Evolutionary conservation across 306 rosid species (phyloP).

Genomic region (Coriaria nepalensis): DNA sequence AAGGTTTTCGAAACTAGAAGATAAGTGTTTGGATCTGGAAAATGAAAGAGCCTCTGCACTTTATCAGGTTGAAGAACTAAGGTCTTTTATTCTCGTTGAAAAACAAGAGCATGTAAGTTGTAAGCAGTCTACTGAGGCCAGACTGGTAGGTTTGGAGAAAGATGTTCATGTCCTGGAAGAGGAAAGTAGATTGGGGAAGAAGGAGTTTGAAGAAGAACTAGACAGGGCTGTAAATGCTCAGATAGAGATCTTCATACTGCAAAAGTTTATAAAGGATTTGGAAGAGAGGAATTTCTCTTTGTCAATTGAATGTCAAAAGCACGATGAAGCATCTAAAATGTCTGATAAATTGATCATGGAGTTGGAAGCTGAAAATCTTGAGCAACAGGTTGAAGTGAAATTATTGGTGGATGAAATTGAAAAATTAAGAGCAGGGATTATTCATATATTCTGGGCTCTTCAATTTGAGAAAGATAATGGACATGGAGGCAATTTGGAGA

Average conservation of each 20-base stretch:
- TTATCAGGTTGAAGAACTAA: conserved; percentile 55
- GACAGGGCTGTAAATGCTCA: conserved; percentile 85
- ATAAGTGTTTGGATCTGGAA: conserved; percentile 46
- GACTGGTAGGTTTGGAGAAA: conserved; percentile 53
- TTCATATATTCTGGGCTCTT: conserved; percentile 55
- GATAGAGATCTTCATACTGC: conserved; percentile 87
- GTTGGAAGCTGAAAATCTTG: conserved; percentile 88
- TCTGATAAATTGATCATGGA: conserved; percentile 69
- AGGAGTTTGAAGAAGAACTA: conserved; percentile 72
- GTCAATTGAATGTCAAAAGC: conserved; percentile 58
- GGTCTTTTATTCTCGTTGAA: conserved; percentile 39
- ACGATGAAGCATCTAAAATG: conserved; percentile 53
- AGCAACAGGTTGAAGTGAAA: conserved; percentile 81
- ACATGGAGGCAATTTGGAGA: conserved; percentile 11
- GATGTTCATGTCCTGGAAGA: conserved; percentile 41
- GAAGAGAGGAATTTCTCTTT: conserved; percentile 64
- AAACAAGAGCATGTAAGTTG: conserved; percentile 50
- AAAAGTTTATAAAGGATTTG: conserved; percentile 79
- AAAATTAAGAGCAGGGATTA: conserved; percentile 50
- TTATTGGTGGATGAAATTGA: conserved; percentile 67
- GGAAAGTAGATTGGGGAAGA: conserved; percentile 54
- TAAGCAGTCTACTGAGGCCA: conserved; percentile 43
- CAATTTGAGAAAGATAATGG: conserved; percentile 29
- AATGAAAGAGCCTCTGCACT: conserved; percentile 54
- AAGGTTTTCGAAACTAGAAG: conserved; percentile 63